Percentiles rank a stretch among this genome's conserved stretches.
phyloP scores from a whole-genome alignment of 2,329 filamentous ascomycete genomes.

The Waltergamsia citrina region DNA sequence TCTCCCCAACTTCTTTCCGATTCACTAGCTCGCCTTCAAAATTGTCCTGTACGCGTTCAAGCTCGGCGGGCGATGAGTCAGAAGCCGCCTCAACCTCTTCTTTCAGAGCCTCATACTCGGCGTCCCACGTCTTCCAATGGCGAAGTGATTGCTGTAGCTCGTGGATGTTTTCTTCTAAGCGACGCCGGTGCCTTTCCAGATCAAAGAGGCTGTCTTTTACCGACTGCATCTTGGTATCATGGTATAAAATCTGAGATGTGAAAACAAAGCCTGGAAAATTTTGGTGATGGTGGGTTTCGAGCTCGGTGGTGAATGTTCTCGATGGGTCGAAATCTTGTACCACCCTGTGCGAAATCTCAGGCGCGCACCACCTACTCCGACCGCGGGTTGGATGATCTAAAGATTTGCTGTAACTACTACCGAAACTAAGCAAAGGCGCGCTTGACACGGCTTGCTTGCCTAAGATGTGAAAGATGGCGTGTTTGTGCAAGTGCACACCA shows the following conservation, averaged over 20 bases:
- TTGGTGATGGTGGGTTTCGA: neutral
- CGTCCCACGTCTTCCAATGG: constrained; percentile 86
- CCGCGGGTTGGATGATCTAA: too few relatives aligned
- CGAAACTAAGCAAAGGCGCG: too few relatives aligned
- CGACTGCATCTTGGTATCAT: constrained; percentile 23
- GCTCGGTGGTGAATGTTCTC: too few relatives aligned
- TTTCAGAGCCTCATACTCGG: constrained; percentile 83
- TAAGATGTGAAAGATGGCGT: neutral
- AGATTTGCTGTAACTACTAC: too few relatives aligned
- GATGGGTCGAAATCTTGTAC: too few relatives aligned
- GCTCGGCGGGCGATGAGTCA: constrained; percentile 35
- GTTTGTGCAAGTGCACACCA: constrained; percentile 1
- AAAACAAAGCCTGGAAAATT: neutral
- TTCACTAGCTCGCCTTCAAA: constrained; percentile 56
- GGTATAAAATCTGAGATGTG: neutral
- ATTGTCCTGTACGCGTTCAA: constrained; percentile 46
- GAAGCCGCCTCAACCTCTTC: constrained; percentile 61
- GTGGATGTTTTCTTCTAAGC: constrained; percentile 64
- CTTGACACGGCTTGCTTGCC: too few relatives aligned
- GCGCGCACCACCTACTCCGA: too few relatives aligned
- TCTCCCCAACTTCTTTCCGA: constrained; percentile 42
- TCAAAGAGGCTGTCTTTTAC: constrained; percentile 47
- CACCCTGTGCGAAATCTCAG: too few relatives aligned
- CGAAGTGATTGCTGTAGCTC: constrained; percentile 66
- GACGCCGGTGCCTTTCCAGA: constrained; percentile 64